Evolutionary conservation across 2,329 filamentous ascomycete genomes (phyloP).

Genomic region (Exserohilum rostratum): DNA sequence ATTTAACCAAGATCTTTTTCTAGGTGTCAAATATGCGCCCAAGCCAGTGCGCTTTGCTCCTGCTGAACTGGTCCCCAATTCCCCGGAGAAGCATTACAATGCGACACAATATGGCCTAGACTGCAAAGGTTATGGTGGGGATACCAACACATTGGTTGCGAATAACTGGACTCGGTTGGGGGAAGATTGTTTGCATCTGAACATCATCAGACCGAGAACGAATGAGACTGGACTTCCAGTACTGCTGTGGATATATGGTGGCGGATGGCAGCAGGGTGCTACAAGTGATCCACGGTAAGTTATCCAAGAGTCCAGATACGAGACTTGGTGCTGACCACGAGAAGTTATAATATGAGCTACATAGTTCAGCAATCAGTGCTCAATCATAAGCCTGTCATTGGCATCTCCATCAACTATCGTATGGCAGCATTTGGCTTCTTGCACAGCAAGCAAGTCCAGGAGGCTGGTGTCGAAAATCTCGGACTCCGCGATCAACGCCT

Average conservation of each 20-base stretch:
- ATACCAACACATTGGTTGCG: constrained; percentile 30
- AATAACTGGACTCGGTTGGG: constrained; percentile 32
- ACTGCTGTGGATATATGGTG: constrained; percentile 44
- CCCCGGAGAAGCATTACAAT: constrained; percentile 22
- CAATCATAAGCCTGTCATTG: constrained; percentile 40
- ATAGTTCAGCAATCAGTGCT: constrained; percentile 39
- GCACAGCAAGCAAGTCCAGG: constrained; percentile 49
- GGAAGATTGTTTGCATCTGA: constrained; percentile 55
- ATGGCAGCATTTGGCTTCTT: constrained; percentile 59
- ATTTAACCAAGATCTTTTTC: constrained; percentile 39
- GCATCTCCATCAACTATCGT: constrained; percentile 55
- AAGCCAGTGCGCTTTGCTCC: constrained; percentile 36
- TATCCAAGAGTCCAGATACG: not conserved
- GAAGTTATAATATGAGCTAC: constrained; percentile 39
- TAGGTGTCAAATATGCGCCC: constrained; percentile 40
- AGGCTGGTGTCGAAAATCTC: constrained; percentile 49
- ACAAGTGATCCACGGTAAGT: constrained; percentile 39
- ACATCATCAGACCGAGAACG: constrained; percentile 36
- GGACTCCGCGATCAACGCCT: constrained; percentile 68
- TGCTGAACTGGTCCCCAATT: constrained; percentile 20
- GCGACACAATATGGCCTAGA: constrained; percentile 35
- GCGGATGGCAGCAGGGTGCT: constrained; percentile 41
- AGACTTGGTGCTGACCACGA: not conserved
- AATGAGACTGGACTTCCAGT: constrained; percentile 31
- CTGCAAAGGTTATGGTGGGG: constrained; percentile 36